Conservation (phyloP, 148 eudicot species). For the Rhododendron mucronatum region DNA sequence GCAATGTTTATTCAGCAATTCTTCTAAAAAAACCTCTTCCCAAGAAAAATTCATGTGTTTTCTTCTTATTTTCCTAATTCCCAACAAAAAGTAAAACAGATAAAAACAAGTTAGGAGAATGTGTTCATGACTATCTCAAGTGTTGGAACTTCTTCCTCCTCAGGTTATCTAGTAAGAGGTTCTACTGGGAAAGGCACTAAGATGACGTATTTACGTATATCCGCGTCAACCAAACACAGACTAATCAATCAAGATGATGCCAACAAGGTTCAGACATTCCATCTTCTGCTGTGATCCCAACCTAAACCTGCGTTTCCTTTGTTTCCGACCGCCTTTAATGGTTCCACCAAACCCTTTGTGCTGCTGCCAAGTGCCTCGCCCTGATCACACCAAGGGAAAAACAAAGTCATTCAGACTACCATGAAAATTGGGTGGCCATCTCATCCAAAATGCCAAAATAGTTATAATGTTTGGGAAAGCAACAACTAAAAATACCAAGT, state of each 20-base stretch:
- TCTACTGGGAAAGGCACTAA: neutral
- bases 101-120: neutral
- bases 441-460: neutral
- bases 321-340: slow-evolving; percentile 71
- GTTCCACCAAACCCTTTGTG: slow-evolving; percentile 67
- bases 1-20: neutral
- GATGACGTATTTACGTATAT: neutral
- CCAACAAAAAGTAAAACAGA: neutral
- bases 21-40: neutral
- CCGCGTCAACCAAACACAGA: neutral
- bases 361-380: slow-evolving; percentile 85
- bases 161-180: neutral
- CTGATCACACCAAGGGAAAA: slow-evolving; percentile 22
- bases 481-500: neutral
- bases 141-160: neutral
- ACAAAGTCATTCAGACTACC: neutral
- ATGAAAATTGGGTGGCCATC: neutral
- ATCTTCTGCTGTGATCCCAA: slow-evolving; percentile 37
- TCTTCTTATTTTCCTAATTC: neutral
- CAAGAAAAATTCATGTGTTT: neutral
- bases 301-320: slow-evolving; percentile 95
- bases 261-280: slow-evolving; percentile 1
- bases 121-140: neutral
- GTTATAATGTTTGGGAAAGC: neutral
- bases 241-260: neutral